These are phyloP conservation scores for Bimuria novae-zelandiae DNA, from an alignment of 2,329 filamentous ascomycete species.

Conservation along the genomic window DNA sequence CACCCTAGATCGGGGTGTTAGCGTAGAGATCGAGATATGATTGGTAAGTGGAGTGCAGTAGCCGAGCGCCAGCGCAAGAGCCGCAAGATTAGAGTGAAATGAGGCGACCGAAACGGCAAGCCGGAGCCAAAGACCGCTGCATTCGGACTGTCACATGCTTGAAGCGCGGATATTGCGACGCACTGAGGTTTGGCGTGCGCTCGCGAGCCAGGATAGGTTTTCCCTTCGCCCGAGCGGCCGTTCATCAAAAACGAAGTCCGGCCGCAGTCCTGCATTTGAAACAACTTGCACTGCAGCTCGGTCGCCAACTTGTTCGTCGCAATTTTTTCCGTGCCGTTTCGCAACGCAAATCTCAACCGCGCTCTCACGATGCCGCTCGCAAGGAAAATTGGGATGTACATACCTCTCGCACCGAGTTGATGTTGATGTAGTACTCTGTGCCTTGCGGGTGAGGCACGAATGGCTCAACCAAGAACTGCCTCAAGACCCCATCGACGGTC, in stretches of 20 bases:
- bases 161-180: conserved; percentile 39
- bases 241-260: conserved; percentile 41
- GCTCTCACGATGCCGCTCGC: conserved; percentile 8
- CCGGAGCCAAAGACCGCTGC: too few species aligned
- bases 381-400: conserved; percentile 53
- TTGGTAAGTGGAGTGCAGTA: conserved; percentile 27
- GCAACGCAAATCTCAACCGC: not conserved
- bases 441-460: conserved; percentile 94
- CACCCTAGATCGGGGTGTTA: conserved; percentile 67
- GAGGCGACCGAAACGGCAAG: conserved; percentile 19
- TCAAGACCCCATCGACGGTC: conserved; percentile 83
- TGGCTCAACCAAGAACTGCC: conserved; percentile 97
- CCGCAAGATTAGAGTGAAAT: conserved; percentile 39
- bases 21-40: conserved; percentile 31
- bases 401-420: conserved; percentile 99
- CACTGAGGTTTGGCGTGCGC: conserved; percentile 31
- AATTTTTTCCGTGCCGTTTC: not conserved
- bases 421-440: conserved; percentile 99
- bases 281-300: conserved; percentile 11
- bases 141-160: conserved; percentile 36
- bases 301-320: not conserved
- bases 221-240: conserved; percentile 47
- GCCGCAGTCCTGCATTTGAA: conserved; percentile 27
- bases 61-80: conserved; percentile 30
- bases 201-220: conserved; percentile 42